phyloP scores from a whole-genome alignment of 495 filamentous ascomycete species.

The Tuber brumale region DNA sequence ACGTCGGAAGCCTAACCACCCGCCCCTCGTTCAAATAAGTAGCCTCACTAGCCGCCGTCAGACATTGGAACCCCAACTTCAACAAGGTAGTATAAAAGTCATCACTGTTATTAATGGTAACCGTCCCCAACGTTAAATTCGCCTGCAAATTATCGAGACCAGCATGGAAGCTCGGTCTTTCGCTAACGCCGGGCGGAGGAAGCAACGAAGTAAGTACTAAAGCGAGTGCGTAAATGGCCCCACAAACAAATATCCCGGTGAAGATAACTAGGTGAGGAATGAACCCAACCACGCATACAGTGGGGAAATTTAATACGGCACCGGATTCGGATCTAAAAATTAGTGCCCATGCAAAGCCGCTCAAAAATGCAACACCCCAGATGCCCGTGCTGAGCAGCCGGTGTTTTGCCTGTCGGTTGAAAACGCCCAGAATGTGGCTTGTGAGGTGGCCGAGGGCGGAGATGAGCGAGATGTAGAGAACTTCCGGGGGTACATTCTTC shows the following conservation, averaged over 20 bases:
- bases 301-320: constrained; percentile 70
- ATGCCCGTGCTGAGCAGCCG: constrained; percentile 77
- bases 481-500: constrained; percentile 77
- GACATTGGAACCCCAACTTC: constrained; percentile 72
- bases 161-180: constrained; percentile 23
- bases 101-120: constrained; percentile 73
- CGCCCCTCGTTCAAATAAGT: constrained; percentile 90
- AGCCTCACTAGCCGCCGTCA: constrained; percentile 89
- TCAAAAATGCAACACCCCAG: constrained; percentile 74
- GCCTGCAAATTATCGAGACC: constrained; percentile 75
- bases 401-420: constrained; percentile 68
- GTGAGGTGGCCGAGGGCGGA: constrained; percentile 82
- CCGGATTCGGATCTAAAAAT: constrained; percentile 39
- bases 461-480: constrained; percentile 78
- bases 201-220: constrained; percentile 69
- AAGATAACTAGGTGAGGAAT: constrained; percentile 85
- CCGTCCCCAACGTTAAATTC: constrained; percentile 69
- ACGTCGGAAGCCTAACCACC: constrained; percentile 62
- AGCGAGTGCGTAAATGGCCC: constrained; percentile 66
- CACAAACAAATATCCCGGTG: constrained; percentile 66
- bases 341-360: constrained; percentile 41
- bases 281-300: constrained; percentile 89
- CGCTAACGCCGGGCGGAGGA: constrained; percentile 56
- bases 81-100: constrained; percentile 92
- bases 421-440: constrained; percentile 71